Percentiles rank a stretch among this genome's conserved stretches.
phyloP scores from a whole-genome alignment of 164 flowering plant genomes.

The Macadamia integrifolia region DNA sequence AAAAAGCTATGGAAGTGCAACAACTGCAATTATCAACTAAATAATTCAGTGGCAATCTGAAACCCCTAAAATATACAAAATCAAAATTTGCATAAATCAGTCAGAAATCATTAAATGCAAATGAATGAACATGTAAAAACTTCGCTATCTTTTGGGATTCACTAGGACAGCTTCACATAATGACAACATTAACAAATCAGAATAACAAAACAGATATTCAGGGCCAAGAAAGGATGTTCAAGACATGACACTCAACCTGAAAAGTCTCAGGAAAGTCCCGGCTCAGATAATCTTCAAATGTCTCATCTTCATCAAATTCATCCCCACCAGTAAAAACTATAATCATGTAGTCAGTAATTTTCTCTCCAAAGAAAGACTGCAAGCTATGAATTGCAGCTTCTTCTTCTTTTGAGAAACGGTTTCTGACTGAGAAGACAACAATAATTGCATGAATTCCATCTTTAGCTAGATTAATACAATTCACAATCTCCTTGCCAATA shows the following conservation, averaged over 20 bases:
- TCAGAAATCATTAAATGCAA: too few species aligned
- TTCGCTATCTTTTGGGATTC: too few species aligned
- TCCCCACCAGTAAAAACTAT: not conserved
- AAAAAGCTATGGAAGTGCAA: too few species aligned
- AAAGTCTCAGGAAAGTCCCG: not conserved
- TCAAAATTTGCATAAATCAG: too few species aligned
- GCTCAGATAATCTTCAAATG: not conserved
- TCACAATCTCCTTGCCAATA: not conserved
- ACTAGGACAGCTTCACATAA: too few species aligned
- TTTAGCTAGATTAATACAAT: not conserved
- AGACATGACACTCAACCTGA: not conserved
- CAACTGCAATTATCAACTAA: too few species aligned
- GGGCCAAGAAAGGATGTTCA: too few species aligned
- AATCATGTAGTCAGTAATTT: not conserved
- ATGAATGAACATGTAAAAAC: too few species aligned
- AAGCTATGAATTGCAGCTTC: conserved; percentile 1
- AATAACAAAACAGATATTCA: too few species aligned
- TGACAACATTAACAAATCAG: too few species aligned
- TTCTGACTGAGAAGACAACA: not conserved
- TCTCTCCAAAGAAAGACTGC: not conserved
- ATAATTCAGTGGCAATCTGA: too few species aligned
- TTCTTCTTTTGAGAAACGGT: not conserved
- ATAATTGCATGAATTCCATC: not conserved
- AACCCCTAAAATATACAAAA: too few species aligned
- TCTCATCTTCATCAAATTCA: not conserved